Base-by-base conservation (phyloP, 768 basidiomycete species). In the Boletus vinaceobasis region DNA sequence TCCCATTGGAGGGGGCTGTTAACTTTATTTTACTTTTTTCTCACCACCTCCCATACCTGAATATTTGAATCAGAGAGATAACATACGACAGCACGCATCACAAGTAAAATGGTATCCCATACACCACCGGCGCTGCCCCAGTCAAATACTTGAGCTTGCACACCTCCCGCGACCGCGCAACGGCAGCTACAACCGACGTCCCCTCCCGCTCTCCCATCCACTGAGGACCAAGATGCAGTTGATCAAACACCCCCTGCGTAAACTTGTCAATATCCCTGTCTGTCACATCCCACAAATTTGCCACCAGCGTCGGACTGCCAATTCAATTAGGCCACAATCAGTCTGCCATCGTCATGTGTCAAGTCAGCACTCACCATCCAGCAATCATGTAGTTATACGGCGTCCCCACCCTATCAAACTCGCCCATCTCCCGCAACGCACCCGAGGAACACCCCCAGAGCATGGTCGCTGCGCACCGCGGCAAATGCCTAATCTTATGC, bases 361-460 rank as follows among this genome's bases (percentile, higher is more conserved):
- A 48, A 19, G 23, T n/a, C 48, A 27, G 27, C 9, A 80, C 94
- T 65, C 65, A 98, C 96, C 95, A 96, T 65, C 96, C 97, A 39
- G 88, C 92, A n/a, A 98, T 67, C 89, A 98, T 92, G 69, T 99
- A 99, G 61, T 93, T 87, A 69, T 90, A 86, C 1, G 97, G 93
- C 14, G 93, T 98, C 19, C 97, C 97, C 14, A 83, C 80, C 10
- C 91, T 79, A 65, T 98, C 97, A 63, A 94, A 95, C 60, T 97
- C 93, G 4, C 97, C 97, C 84, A 92, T 91, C 45, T 96, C 91
- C 52, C 81, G 79, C 58, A 99, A 70, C 1, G 82, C 73, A 10
- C 96, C 97, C 0, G 95, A 98, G 0, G 97, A 99, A 76, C 97
- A 99, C 1, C 97, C 97, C 97, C 96, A 99, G 4, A 99, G 80